Percentiles rank a stretch among this genome's conserved stretches.
phyloP scores from a whole-genome alignment of 768 basidiomycete genomes.

The Kondoa malvinella region DNA sequence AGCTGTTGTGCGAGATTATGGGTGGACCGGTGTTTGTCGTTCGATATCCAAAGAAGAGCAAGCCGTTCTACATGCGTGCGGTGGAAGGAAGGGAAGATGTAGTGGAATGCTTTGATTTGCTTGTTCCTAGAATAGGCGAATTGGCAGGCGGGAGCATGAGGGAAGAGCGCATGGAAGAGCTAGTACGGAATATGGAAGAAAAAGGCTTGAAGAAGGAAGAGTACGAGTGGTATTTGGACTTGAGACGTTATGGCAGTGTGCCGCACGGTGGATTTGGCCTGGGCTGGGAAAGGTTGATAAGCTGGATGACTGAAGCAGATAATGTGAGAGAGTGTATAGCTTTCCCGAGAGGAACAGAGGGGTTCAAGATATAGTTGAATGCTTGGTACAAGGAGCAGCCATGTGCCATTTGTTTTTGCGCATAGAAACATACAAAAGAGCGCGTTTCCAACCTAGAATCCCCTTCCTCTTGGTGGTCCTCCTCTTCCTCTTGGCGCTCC shows the following conservation, averaged over 20 bases:
- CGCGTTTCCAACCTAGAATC: neutral
- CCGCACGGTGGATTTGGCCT: slow-evolving; percentile 92
- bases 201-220: slow-evolving; percentile 37
- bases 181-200: slow-evolving; percentile 41
- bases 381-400: no score
- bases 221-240: slow-evolving; percentile 52
- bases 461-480: neutral
- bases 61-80: slow-evolving; percentile 90
- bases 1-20: slow-evolving; percentile 59
- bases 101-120: slow-evolving; percentile 88
- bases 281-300: slow-evolving; percentile 80
- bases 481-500: neutral
- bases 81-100: slow-evolving; percentile 33
- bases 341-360: slow-evolving; percentile 47
- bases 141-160: slow-evolving; percentile 80
- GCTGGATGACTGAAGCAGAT: slow-evolving; percentile 68
- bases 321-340: slow-evolving; percentile 87
- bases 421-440: neutral
- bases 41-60: slow-evolving; percentile 63
- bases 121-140: slow-evolving; percentile 76
- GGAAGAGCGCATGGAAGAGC: slow-evolving; percentile 46
- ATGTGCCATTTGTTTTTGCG: neutral
- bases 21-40: slow-evolving; percentile 77
- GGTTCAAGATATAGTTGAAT: slow-evolving; percentile 19
- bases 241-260: slow-evolving; percentile 66